Percentiles rank a stretch among this genome's conserved stretches.
Evolutionary conservation across 352 stramenopile genomes (phyloP).

Genomic region (Globisporangium perplexum): DNA sequence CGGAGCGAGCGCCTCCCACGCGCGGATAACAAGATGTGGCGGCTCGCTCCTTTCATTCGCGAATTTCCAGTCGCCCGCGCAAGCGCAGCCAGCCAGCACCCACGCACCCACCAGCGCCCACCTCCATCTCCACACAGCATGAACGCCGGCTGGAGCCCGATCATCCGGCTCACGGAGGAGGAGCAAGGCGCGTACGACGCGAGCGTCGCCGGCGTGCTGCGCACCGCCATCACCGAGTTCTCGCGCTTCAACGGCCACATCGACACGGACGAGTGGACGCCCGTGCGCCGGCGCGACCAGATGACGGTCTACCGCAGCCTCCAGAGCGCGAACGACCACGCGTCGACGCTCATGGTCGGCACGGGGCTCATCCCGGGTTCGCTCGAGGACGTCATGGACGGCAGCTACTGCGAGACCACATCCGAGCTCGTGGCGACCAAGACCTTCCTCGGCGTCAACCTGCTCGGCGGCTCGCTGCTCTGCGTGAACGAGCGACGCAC

Average conservation of each 20-base stretch:
- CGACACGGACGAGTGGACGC: slow-evolving; percentile 13
- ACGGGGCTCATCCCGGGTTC: slow-evolving; percentile 7
- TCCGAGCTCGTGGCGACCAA: slow-evolving; percentile 27
- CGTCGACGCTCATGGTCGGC: slow-evolving; percentile 12
- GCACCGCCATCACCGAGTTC: slow-evolving; percentile 9
- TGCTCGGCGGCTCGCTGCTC: slow-evolving; percentile 26
- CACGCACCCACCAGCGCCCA: background rate
- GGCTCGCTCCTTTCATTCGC: background rate
- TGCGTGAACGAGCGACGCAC: slow-evolving; percentile 25
- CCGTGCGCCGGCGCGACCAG: slow-evolving; percentile 8
- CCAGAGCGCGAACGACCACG: background rate
- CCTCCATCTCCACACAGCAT: too few species aligned
- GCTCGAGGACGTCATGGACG: slow-evolving; percentile 31
- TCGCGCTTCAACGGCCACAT: slow-evolving; percentile 9
- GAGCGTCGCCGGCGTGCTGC: slow-evolving; percentile 4
- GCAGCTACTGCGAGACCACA: slow-evolving; percentile 38
- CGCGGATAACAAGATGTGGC: slow-evolving; percentile 1
- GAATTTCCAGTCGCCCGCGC: background rate
- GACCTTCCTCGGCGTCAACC: slow-evolving; percentile 23
- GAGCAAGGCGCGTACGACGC: slow-evolving; percentile 11
- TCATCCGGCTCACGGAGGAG: slow-evolving; percentile 11
- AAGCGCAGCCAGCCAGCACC: background rate
- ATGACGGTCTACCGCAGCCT: slow-evolving; percentile 14
- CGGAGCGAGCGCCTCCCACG: too few species aligned
- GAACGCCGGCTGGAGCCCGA: slow-evolving; percentile 9